Percentiles rank a stretch among this genome's conserved stretches.
Evolutionary conservation across 2,329 filamentous ascomycete species (phyloP).

Genomic region (Xenoacremonium recifei): DNA sequence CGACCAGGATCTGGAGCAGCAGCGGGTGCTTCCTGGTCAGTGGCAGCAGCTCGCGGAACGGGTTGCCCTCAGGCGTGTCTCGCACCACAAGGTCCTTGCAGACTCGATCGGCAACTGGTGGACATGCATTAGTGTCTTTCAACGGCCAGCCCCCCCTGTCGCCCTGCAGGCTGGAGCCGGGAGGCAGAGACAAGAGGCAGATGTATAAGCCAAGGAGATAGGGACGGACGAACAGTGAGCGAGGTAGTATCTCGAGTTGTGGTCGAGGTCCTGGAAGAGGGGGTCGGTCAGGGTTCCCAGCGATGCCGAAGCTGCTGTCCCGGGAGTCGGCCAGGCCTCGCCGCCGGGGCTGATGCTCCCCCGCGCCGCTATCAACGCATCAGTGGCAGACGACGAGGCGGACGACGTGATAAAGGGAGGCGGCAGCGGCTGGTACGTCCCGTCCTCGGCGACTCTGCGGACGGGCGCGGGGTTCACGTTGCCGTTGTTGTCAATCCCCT

Average conservation of each 20-base stretch:
- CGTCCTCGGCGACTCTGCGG: slow-evolving; percentile 19
- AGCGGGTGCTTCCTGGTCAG: slow-evolving; percentile 44
- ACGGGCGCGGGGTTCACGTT: slow-evolving; percentile 38
- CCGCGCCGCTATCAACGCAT: not conserved
- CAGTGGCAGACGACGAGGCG: not conserved
- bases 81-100: slow-evolving; percentile 54
- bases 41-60: slow-evolving; percentile 48
- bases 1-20: slow-evolving; percentile 47
- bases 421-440: slow-evolving; percentile 8
- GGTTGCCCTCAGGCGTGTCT: slow-evolving; percentile 44
- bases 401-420: slow-evolving; percentile 1
- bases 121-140: slow-evolving; percentile 26
- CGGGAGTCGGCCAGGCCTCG: slow-evolving; percentile 19
- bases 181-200: too few species aligned
- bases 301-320: not conserved
- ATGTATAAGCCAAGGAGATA: slow-evolving; percentile 5
- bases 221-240: slow-evolving; percentile 42
- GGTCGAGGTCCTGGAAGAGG: slow-evolving; percentile 52
- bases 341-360: slow-evolving; percentile 4
- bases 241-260: slow-evolving; percentile 45
- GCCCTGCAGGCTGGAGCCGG: too few species aligned
- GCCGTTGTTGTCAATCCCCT: slow-evolving; percentile 48
- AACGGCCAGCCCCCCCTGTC: slow-evolving; percentile 6
- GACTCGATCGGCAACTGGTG: slow-evolving; percentile 43
- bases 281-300: slow-evolving; percentile 48